Evolutionary conservation across 1,284 basidiomycete genomes (phyloP), one percentile per base, ranked within the genome.

Genomic region (Leccinum brunneo-olivaceum): DNA sequence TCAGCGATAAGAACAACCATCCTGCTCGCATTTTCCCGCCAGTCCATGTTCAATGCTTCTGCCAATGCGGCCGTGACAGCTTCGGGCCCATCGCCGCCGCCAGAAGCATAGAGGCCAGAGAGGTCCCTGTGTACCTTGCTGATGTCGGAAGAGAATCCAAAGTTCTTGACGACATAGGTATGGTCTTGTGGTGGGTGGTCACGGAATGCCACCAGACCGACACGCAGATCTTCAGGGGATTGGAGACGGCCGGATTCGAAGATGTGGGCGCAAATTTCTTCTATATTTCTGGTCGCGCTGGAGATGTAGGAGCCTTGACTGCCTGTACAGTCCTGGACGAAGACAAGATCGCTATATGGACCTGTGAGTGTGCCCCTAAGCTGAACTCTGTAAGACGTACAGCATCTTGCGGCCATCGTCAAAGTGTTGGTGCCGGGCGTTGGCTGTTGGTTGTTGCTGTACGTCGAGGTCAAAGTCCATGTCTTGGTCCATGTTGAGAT

Each of bases 41-140:
- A 99, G 30, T 93, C 85, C 79, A 97, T 86, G 44, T 81, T 79
- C 53, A 93, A 62, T 12, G 84, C 84, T 53, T 94, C 92, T 7
- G 83, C 82, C 65, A 99, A 71, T 10, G 88, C 95, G 4, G 95
- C 93, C 0, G 96, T 99, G 46, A 97, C 90, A 4, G 94, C 96
- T 63, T 99, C 96, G 0, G 96, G 96, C 0, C 96, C 95, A 71
- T 99, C 95, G 10, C 95, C 95, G 21, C 96, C 93, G 12, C 95
- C 95, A 5, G 87, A 89, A 12, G 96, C 96, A 67, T 95, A 92
- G 48, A 94, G 69, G 18, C 75, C 72, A 35, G 86, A 85, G 46
- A 98, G 75, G 61, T 94, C 79, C 57, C 77, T 81, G 57, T 97
- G 90, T 23, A 98, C 87, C 56, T 86, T 77, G 53, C 78, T 74